Evolutionary conservation across 805 yeast species (phyloP), one percentile per base, ranked within the genome.

Genomic region (Ogataea trehaloabstinens): DNA sequence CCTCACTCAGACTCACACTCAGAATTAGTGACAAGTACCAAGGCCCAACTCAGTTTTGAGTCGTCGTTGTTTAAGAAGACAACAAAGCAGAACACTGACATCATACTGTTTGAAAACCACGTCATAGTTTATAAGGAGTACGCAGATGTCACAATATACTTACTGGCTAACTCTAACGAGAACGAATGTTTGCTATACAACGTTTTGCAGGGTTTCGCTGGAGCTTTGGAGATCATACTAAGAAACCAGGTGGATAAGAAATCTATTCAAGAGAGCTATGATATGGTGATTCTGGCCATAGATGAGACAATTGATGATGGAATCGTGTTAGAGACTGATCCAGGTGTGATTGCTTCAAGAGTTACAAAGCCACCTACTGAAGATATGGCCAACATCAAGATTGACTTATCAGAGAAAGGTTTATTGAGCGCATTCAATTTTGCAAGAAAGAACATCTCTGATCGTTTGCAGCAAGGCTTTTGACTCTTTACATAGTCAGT

Each of bases 261-360:
- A 49, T 76, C 90, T 3, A 67, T 91, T 32, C 75, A 81, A 53
- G 95, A 86, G 48, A 78, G 82, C 59, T 93, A 83, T 59, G 99
- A 93, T 63, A 72, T 86, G 71, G 83, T 89, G 27, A 71, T 87
- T 31, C 73, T 93, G 60, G 86, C 95, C 4, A 76, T 90, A 31
- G 99, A 93, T 62, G 98, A 93, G 65, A 75, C 95, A 7, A 71
- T 93, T 35, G 99, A 93, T 59, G 95, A 90, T 58, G 99, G 98
- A 28, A 79, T 93, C 47, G 80, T 93, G 40, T 73, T 93, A 51
- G 97, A 93, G 62, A 83, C 89, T 19, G 97, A 93, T 55, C 80
- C 95, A 4, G 78, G 83, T 24, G 80, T 86, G 29, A 85, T 93
- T 51, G 90, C 91, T 2, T 78, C 95, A 12, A 78, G 99, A 65